These are phyloP conservation scores for Rosellinia necatrix DNA, from an alignment of 2,329 filamentous ascomycete genomes.

Conservation along the genomic window DNA sequence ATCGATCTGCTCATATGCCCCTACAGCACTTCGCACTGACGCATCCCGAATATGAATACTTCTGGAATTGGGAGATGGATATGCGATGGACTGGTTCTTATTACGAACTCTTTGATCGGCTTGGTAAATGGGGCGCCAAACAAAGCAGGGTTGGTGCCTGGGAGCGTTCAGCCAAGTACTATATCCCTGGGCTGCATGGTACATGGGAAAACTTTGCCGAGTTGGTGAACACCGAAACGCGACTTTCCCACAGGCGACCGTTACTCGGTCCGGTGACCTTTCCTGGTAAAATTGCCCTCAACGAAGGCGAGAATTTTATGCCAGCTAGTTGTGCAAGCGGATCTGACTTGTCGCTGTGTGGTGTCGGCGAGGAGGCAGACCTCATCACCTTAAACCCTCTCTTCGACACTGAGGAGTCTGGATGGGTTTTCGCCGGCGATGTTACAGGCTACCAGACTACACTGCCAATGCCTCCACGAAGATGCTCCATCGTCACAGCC, in stretches of 20 bases:
- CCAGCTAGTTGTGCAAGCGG: conserved; percentile 60
- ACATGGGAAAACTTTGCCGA: conserved; percentile 73
- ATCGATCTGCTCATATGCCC: conserved; percentile 66
- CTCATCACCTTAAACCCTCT: conserved; percentile 79
- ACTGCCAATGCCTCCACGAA: conserved; percentile 64
- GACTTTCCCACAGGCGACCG: conserved; percentile 54
- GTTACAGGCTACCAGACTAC: conserved; percentile 68
- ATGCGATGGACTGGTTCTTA: conserved; percentile 68
- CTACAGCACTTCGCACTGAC: conserved; percentile 67
- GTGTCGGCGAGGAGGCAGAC: conserved; percentile 73
- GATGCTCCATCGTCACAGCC: conserved; percentile 73
- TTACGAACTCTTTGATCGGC: conserved; percentile 73
- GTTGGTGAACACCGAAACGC: conserved; percentile 66
- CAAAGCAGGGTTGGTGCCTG: conserved; percentile 75
- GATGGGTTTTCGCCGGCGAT: conserved; percentile 74
- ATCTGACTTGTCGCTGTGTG: conserved; percentile 58
- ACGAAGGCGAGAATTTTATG: conserved; percentile 59
- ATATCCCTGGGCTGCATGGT: conserved; percentile 72
- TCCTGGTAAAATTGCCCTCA: conserved; percentile 51
- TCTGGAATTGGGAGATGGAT: conserved; percentile 75
- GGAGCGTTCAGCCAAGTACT: conserved; percentile 79
- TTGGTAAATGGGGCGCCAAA: conserved; percentile 67
- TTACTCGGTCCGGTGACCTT: conserved; percentile 72
- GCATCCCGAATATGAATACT: conserved; percentile 68
- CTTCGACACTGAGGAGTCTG: conserved; percentile 72